phyloP scores from a whole-genome alignment of 139 green algal species.

The Desmodesmus armatus region DNA sequence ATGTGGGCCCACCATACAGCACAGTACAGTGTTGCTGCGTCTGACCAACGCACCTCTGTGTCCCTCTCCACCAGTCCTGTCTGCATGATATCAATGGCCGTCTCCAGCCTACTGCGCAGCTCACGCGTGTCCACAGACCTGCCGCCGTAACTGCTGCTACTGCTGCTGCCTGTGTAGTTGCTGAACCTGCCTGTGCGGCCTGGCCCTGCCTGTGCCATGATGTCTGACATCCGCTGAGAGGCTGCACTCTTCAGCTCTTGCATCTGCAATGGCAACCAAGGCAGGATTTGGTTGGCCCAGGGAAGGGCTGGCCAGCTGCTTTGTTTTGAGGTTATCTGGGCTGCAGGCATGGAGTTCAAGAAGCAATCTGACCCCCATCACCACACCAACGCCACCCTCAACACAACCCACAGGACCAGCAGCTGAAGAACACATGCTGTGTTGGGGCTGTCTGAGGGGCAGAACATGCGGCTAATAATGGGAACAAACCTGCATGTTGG shows the following conservation, averaged over 20 bases:
- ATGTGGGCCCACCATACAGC: too few relatives aligned
- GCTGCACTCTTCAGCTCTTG: constrained; percentile 52
- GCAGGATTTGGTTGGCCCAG: too few relatives aligned
- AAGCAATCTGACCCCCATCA: too few relatives aligned
- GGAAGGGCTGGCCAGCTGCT: too few relatives aligned
- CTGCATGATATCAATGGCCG: constrained; percentile 42
- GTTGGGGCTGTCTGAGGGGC: background rate
- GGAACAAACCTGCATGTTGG: constrained; percentile 31
- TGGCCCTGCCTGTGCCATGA: constrained; percentile 24
- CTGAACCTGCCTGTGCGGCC: background rate
- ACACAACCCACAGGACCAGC: too few relatives aligned
- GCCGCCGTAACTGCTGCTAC: background rate
- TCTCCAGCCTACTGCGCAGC: constrained; percentile 36
- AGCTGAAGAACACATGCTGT: too few relatives aligned
- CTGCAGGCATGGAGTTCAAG: too few relatives aligned
- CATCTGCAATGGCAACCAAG: too few relatives aligned
- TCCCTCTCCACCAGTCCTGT: constrained; percentile 87
- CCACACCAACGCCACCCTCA: too few relatives aligned
- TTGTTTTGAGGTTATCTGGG: too few relatives aligned
- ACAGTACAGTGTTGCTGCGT: background rate
- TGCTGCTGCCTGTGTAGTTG: constrained; percentile 8
- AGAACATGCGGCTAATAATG: too few relatives aligned
- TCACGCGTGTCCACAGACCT: background rate
- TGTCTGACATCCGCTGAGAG: constrained; percentile 23
- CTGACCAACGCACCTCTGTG: constrained; percentile 77